Evolutionary conservation across 345 rosid genomes (phyloP).

Genomic region (Rhizophora mangle): DNA sequence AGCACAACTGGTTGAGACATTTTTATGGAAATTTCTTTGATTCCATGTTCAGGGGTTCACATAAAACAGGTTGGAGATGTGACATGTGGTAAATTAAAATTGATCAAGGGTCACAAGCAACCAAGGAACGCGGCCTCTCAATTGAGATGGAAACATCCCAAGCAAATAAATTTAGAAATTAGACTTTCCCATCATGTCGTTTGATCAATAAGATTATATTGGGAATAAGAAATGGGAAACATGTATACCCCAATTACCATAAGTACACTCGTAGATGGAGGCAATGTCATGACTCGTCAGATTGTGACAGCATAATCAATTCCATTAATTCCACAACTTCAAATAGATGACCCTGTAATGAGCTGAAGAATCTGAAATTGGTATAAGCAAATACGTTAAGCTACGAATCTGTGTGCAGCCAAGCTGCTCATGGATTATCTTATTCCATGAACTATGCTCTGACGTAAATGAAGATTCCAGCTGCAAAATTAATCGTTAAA

Average conservation of each 20-base stretch:
- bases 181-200: background rate
- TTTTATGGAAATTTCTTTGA: too few species aligned
- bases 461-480: background rate
- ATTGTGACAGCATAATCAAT: conserved; percentile 9
- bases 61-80: background rate
- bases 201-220: background rate
- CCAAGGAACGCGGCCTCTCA: conserved; percentile 27
- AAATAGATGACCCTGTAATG: background rate
- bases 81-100: conserved; percentile 16
- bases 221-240: background rate
- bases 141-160: conserved; percentile 10
- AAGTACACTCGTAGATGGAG: background rate
- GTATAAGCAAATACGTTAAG: background rate
- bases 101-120: conserved; percentile 16
- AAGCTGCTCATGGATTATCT: conserved; percentile 3
- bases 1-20: too few species aligned
- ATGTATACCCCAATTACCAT: too few species aligned
- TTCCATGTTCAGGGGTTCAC: background rate
- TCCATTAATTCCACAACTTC: background rate
- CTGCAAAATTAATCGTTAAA: conserved; percentile 15
- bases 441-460: background rate
- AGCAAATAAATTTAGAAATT: background rate
- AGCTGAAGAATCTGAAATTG: conserved; percentile 12
- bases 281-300: background rate
- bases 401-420: background rate